Conservation (phyloP, 805 yeast genomes). For the Cyberlindnera misumaiensis region DNA sequence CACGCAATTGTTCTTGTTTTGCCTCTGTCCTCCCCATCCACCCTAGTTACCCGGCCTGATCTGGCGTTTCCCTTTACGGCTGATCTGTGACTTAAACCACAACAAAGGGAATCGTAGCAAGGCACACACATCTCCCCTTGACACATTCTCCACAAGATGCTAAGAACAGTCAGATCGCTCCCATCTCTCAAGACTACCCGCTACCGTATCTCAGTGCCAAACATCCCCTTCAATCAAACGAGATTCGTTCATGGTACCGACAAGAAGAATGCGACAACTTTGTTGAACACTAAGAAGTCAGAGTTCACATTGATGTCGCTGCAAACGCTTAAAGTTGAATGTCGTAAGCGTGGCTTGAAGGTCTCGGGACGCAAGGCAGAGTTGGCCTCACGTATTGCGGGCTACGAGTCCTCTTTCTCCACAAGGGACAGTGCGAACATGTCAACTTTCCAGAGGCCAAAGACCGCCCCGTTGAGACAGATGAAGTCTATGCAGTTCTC, state of each 20-base stretch:
- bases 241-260: constrained; percentile 26
- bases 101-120: too few species aligned
- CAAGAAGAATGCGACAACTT: constrained; percentile 21
- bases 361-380: constrained; percentile 59
- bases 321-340: constrained; percentile 49
- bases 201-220: constrained; percentile 17
- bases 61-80: too few species aligned
- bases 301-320: constrained; percentile 38
- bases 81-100: too few species aligned
- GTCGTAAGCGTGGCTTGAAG: constrained; percentile 52
- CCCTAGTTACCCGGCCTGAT: too few species aligned
- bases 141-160: constrained; percentile 8
- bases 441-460: constrained; percentile 12
- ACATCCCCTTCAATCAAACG: constrained; percentile 17
- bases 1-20: too few species aligned
- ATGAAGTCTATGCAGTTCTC: constrained; percentile 9
- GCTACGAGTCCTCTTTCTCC: constrained; percentile 17
- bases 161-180: constrained; percentile 25
- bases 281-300: constrained; percentile 19
- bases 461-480: constrained; percentile 1
- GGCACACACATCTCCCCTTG: too few species aligned
- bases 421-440: constrained; percentile 7
- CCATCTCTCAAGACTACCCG: constrained; percentile 19
- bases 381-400: constrained; percentile 32
- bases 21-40: too few species aligned